phyloP scores from a whole-genome alignment of 2,329 filamentous ascomycete genomes.

The Xylariales sp. region DNA sequence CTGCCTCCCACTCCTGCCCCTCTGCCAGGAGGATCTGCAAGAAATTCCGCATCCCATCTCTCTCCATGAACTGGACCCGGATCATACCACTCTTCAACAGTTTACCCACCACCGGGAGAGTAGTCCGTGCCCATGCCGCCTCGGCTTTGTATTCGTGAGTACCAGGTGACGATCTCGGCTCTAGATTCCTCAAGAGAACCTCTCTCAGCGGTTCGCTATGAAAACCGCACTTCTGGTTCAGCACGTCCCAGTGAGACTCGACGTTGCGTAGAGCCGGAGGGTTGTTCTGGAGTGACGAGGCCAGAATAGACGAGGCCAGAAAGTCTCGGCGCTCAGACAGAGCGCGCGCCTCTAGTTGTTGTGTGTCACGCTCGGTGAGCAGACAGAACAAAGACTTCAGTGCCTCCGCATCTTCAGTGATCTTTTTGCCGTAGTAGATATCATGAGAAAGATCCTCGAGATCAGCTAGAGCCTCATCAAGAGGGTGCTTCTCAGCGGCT shows the following conservation, averaged over 20 bases:
- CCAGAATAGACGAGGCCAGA: conserved; percentile 53
- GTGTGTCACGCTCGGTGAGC: conserved; percentile 30
- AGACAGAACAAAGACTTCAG: conserved; percentile 54
- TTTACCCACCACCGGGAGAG: conserved; percentile 47
- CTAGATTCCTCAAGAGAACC: conserved; percentile 38
- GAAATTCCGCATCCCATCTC: conserved; percentile 49
- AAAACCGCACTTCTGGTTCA: conserved; percentile 31
- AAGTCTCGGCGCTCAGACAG: conserved; percentile 31
- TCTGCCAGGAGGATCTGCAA: conserved; percentile 46
- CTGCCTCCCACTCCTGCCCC: conserved; percentile 42
- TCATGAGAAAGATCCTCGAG: conserved; percentile 64
- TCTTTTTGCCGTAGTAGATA: conserved; percentile 64
- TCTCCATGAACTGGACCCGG: conserved; percentile 49
- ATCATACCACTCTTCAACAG: conserved; percentile 51
- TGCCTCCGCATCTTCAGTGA: conserved; percentile 50
- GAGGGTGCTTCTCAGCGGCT: conserved; percentile 18
- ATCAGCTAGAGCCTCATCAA: conserved; percentile 49
- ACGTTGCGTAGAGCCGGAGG: conserved; percentile 53
- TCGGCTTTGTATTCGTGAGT: conserved; percentile 14
- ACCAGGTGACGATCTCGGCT: conserved; percentile 14
- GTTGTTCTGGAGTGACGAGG: conserved; percentile 61
- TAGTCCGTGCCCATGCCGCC: conserved; percentile 18
- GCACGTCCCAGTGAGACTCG: conserved; percentile 38
- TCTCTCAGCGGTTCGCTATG: conserved; percentile 23
- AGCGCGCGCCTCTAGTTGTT: conserved; percentile 13